These are phyloP conservation scores for Sporothrix dimorphospora DNA, from an alignment of 2,329 filamentous ascomycete genomes.

Conservation along the genomic window DNA sequence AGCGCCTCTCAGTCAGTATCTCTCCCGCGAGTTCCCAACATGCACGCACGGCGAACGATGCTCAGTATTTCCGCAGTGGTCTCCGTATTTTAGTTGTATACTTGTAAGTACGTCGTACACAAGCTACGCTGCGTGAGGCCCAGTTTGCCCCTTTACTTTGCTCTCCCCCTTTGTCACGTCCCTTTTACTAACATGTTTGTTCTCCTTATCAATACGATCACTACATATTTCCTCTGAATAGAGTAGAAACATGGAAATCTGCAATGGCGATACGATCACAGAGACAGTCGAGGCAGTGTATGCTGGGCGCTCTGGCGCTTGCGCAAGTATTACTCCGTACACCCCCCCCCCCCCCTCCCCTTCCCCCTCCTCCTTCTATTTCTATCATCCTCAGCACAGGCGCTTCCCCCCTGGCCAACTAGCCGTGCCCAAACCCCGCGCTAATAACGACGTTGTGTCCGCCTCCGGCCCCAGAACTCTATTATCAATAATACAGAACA, in stretches of 20 bases:
- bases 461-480: conserved; percentile 29
- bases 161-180: not conserved
- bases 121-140: no score
- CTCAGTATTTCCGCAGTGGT: no score
- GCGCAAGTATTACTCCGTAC: conserved; percentile 20
- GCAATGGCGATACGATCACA: not conserved
- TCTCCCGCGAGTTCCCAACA: no score
- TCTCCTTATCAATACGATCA: no score
- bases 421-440: conserved; percentile 31
- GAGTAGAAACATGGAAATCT: not conserved
- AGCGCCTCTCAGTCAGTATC: no score
- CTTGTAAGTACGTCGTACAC: no score
- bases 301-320: not conserved
- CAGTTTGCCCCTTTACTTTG: no score
- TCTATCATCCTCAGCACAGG: not conserved
- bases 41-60: no score
- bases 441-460: conserved; percentile 28
- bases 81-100: no score
- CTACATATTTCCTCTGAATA: no score
- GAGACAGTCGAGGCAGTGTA: not conserved
- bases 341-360: conserved; percentile 25
- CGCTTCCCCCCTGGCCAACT: conserved; percentile 23
- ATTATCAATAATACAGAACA: conserved; percentile 34
- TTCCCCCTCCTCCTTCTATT: conserved; percentile 7
- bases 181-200: not conserved